Percentiles rank a stretch among this genome's conserved stretches.
These are phyloP conservation scores for Penicillium concentricum DNA, from an alignment of 2,329 filamentous ascomycete species.

Conservation along the genomic window DNA sequence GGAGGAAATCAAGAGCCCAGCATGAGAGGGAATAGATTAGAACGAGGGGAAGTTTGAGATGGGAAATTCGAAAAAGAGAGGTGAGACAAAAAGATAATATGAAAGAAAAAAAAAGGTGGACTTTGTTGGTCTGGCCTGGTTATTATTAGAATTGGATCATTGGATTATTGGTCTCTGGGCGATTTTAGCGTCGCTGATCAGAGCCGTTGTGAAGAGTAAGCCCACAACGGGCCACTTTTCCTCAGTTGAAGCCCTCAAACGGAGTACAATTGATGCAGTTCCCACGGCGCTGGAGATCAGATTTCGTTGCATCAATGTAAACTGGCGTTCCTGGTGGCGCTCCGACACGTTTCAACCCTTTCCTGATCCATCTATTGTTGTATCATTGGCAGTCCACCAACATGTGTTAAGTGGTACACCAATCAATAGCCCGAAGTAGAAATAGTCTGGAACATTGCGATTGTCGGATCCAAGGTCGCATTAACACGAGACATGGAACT, in stretches of 20 bases:
- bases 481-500: background rate
- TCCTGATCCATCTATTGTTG: constrained; percentile 5
- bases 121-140: constrained; percentile 9
- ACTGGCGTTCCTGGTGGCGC: constrained; percentile 8
- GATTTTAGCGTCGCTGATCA: constrained; percentile 12
- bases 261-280: background rate
- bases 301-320: constrained; percentile 3
- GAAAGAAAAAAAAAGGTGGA: constrained; percentile 23
- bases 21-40: constrained; percentile 11
- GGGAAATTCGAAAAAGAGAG: constrained; percentile 5
- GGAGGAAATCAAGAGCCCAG: constrained; percentile 15
- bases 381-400: constrained; percentile 13
- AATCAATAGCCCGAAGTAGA: constrained; percentile 8
- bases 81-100: constrained; percentile 18
- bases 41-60: constrained; percentile 6
- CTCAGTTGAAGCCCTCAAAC: background rate
- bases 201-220: background rate
- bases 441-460: constrained; percentile 16
- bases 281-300: constrained; percentile 2
- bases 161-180: background rate
- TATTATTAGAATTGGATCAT: constrained; percentile 21
- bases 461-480: constrained; percentile 6
- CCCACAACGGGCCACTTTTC: background rate
- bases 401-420: background rate
- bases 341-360: constrained; percentile 8